Base-by-base conservation (phyloP, 2,329 filamentous ascomycete species). In the Diatrype stigma region DNA sequence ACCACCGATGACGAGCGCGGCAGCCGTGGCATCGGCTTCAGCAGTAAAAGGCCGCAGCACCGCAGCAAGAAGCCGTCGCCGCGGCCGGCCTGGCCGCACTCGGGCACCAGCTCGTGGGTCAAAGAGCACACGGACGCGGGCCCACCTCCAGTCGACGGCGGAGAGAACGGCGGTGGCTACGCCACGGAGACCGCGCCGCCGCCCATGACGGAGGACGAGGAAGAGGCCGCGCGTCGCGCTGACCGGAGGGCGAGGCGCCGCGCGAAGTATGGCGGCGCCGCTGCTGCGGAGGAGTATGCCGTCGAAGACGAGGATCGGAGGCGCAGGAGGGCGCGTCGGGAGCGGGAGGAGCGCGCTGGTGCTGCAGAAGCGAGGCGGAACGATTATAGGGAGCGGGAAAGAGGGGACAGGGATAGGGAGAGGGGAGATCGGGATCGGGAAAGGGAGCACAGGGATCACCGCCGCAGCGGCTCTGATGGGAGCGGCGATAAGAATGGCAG, bases 31-130 rank as follows among this genome's bases (percentile, higher is more conserved):
- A n/a, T n/a, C n/a, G n/a, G n/a, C n/a, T n/a, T n/a, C n/a, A n/a
- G n/a, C n/a, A n/a, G n/a, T n/a, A n/a, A n/a, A n/a, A n/a, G n/a
- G n/a, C n/a, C n/a, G n/a, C n/a, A n/a, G n/a, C n/a, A n/a, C n/a
- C n/a, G n/a, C n/a, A 30, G 26, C 10, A 30, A 6, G n/a, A 37
- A 17, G 34, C 34, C 6, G 55, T 63, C 50, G 53, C 64, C 69
- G 32, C 45, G 53, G 22, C 68, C 73, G 8, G 71, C 71, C 10
- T 85, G 82, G 82, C 82, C 82, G 17, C 79, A 84, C 62, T 84
- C 79, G 6, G 82, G 82, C 23, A 85, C 82, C 0, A 81, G 79
- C 8, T 85, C 81, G 0, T 86, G 83, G 83, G 82, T 85, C 4
- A 84, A 84, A 65, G 81, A 85, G 12, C 77, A 84, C 58, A 80